Conservation (phyloP, 768 basidiomycete species). For the Russula dissimulans region DNA sequence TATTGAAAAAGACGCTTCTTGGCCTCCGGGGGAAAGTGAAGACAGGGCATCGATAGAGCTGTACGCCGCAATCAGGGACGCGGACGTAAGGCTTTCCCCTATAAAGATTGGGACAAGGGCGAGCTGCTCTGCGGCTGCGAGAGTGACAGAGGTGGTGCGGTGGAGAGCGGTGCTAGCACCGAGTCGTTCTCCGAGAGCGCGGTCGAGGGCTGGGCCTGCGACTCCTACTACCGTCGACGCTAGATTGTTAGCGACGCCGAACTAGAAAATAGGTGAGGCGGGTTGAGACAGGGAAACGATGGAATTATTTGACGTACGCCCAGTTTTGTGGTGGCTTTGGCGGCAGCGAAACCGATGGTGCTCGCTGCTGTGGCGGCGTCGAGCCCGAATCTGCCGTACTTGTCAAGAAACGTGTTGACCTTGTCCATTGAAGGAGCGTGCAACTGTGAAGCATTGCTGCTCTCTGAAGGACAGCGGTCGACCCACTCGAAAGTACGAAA, state of each 20-base stretch:
- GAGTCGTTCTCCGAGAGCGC: constrained; percentile 52
- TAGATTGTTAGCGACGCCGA: constrained; percentile 55
- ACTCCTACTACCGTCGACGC: constrained; percentile 49
- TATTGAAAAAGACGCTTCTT: constrained; percentile 74
- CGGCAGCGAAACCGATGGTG: constrained; percentile 57
- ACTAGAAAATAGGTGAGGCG: constrained; percentile 33
- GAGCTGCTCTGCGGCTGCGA: constrained; percentile 60
- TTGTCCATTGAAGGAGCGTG: background rate
- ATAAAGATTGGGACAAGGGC: constrained; percentile 68
- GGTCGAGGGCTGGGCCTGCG: constrained; percentile 52
- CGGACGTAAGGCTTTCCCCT: constrained; percentile 67
- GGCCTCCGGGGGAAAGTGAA: constrained; percentile 62
- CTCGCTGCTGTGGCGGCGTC: constrained; percentile 58
- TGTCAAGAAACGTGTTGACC: constrained; percentile 33
- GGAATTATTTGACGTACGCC: constrained; percentile 41
- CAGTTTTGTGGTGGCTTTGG: constrained; percentile 56
- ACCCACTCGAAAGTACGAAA: constrained; percentile 10
- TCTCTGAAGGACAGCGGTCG: background rate
- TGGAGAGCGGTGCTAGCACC: constrained; percentile 51
- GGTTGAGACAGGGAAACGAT: background rate
- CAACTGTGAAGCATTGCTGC: background rate
- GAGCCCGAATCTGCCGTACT: constrained; percentile 45
- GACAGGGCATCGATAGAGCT: constrained; percentile 68
- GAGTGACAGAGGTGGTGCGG: constrained; percentile 47
- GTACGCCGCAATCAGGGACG: constrained; percentile 64